Evolutionary conservation across 177 flowering plant species (phyloP).

Genomic region (Vitis hybrid): DNA sequence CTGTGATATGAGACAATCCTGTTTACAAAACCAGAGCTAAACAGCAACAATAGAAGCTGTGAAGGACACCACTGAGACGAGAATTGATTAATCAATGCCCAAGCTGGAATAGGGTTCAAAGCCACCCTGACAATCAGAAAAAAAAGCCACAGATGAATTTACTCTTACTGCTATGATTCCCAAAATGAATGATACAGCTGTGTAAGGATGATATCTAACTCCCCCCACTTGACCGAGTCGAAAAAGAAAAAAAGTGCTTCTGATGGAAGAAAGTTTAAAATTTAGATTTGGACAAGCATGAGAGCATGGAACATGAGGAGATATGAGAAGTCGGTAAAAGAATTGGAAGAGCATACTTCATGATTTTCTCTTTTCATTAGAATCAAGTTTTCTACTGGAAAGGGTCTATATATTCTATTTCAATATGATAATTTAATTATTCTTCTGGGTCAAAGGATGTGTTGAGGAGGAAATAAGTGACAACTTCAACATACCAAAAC

Average conservation of each 20-base stretch:
- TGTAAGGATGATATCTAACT: not conserved
- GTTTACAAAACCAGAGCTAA: not conserved
- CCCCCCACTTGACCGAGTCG: not conserved
- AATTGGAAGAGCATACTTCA: not conserved
- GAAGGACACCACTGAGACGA: conserved; percentile 24
- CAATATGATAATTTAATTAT: not conserved
- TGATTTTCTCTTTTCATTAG: not conserved
- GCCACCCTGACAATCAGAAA: conserved; percentile 58
- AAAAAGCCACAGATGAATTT: conserved; percentile 21
- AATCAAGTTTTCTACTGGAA: not conserved
- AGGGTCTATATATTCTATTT: not conserved
- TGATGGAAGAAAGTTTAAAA: conserved; percentile 8
- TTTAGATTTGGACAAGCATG: not conserved
- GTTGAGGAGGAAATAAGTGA: not conserved
- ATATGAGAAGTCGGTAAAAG: not conserved
- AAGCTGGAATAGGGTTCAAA: conserved; percentile 69
- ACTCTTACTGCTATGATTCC: conserved; percentile 15
- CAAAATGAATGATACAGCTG: not conserved
- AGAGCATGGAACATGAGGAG: not conserved
- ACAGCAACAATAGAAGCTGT: conserved; percentile 18
- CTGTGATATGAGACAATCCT: not conserved
- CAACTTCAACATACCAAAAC: not conserved
- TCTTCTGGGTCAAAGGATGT: not conserved
- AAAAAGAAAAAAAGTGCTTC: not conserved
- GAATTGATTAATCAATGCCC: conserved; percentile 70